Percentiles rank a stretch among this genome's conserved stretches.
These are phyloP conservation scores for Rhodofomes roseus DNA, from an alignment of 1,284 basidiomycete genomes.

Conservation along the genomic window DNA sequence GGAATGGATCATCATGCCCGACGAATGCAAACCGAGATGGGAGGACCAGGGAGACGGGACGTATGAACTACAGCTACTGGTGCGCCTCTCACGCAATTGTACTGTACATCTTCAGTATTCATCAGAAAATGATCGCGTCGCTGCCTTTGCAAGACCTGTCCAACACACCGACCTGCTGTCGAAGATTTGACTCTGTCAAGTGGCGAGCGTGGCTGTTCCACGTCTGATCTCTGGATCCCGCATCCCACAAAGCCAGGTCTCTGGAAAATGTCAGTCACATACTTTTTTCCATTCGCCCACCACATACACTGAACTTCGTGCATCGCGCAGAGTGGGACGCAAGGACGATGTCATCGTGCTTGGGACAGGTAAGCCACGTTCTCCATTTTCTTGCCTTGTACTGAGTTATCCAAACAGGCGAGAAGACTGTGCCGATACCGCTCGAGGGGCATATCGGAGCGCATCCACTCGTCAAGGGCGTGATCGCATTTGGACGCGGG, in stretches of 20 bases:
- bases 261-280: slow-evolving; percentile 35
- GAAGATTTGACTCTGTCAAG: slow-evolving; percentile 23
- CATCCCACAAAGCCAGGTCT: slow-evolving; percentile 37
- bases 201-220: slow-evolving; percentile 18
- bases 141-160: slow-evolving; percentile 19
- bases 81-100: slow-evolving; percentile 11
- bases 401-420: slow-evolving; percentile 4
- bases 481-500: slow-evolving; percentile 37
- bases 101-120: neutral
- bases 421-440: slow-evolving; percentile 26
- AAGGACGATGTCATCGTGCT: slow-evolving; percentile 21
- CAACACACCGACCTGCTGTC: slow-evolving; percentile 14
- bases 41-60: slow-evolving; percentile 23
- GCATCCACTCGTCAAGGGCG: slow-evolving; percentile 26
- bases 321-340: slow-evolving; percentile 23
- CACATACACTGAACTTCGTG: too few relatives aligned
- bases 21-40: slow-evolving; percentile 21
- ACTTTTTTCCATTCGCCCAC: neutral
- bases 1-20: slow-evolving; percentile 26
- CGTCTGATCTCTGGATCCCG: slow-evolving; percentile 37
- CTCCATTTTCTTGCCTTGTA: too few relatives aligned
- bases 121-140: neutral
- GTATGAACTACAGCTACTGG: slow-evolving; percentile 30
- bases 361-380: slow-evolving; percentile 13
- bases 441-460: slow-evolving; percentile 28